Evolutionary conservation across 192 early-diverging fungal genomes (phyloP).

Genomic region (Diversispora eburnea): DNA sequence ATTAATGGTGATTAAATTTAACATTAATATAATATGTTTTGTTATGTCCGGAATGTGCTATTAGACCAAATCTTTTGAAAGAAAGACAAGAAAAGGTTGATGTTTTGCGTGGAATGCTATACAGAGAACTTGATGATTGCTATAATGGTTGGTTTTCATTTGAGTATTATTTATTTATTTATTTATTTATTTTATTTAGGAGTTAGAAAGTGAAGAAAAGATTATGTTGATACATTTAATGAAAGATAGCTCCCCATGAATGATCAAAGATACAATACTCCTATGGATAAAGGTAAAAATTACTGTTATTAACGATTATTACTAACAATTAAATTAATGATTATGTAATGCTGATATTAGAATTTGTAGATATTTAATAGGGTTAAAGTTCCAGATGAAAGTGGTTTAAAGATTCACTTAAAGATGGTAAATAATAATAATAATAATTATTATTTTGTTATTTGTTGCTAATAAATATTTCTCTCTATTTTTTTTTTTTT

Average conservation of each 20-base stretch:
- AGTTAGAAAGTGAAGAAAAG: slow-evolving; percentile 49
- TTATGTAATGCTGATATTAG: slow-evolving; percentile 37
- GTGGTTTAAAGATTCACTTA: slow-evolving; percentile 67
- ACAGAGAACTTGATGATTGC: slow-evolving; percentile 71
- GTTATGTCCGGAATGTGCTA: slow-evolving; percentile 61
- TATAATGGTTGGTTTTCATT: slow-evolving; percentile 22
- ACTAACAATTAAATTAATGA: background rate
- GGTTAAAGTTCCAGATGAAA: slow-evolving; percentile 66
- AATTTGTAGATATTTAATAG: slow-evolving; percentile 73
- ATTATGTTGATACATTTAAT: slow-evolving; percentile 61
- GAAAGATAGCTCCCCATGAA: slow-evolving; percentile 69
- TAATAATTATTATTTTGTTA: background rate
- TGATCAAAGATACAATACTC: slow-evolving; percentile 47
- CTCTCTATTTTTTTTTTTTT: background rate
- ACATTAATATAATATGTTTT: background rate
- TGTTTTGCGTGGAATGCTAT: slow-evolving; percentile 64
- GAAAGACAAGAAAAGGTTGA: slow-evolving; percentile 52
- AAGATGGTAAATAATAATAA: slow-evolving; percentile 40
- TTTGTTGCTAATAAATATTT: background rate
- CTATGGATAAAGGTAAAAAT: slow-evolving; percentile 48
- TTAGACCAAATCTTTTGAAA: slow-evolving; percentile 56
- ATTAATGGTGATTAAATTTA: background rate
- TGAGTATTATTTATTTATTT: background rate
- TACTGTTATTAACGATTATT: background rate
- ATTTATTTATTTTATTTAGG: slow-evolving; percentile 31